Evolutionary conservation across 2,329 filamentous ascomycete species (phyloP), one percentile per base, ranked within the genome.

Genomic region (Verticillium nubilum): DNA sequence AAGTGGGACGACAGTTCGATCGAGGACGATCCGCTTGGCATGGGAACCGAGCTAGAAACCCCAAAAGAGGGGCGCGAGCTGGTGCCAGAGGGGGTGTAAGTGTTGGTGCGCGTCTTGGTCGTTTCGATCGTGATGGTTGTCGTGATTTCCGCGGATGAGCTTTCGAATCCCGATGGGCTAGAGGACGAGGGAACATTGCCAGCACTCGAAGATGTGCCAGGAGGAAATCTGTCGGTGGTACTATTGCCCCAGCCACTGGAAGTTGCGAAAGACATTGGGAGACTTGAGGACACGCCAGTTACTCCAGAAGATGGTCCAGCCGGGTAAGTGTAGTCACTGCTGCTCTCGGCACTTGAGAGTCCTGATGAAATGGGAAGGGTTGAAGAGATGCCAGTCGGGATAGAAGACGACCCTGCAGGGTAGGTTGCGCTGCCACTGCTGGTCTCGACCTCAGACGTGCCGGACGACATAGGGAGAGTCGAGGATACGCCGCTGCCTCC

Each of bases 1-100:
- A 63, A 52, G 2, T 52, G 54, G 15, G 61, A 55, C 1, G 62
- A 63, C 19, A 63, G 57, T 2, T 35, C 50, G n/a, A 62, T 58
- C 13, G 57, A 61, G 23, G 47, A 25, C 4, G n/a, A 55, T 1
- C 55, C 28, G 3, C 28, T 33, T 4, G 35, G 17, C 2, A 52
- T 61, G 4, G 59, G 58, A 2, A 59, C 29, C 2, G 58, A 54
- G 13, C 33, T 37, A 12, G 54, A 56, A 19, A 42, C 2, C 3
- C 25, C 42, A 12, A 25, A 56, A 3, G 19, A 27, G 1, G 33
- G 35, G 54, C 6, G 13, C 13, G 54, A 37, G 23, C 13, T 28
- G 23, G 33, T 28, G 25, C 23, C 23, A 2, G 54, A 25, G 3
- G 33, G 33, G 4, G 54, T 56, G 54, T 28, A 27, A 25, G 54